Conservation (phyloP, 768 basidiomycete genomes). For the Amanita inopinata region DNA sequence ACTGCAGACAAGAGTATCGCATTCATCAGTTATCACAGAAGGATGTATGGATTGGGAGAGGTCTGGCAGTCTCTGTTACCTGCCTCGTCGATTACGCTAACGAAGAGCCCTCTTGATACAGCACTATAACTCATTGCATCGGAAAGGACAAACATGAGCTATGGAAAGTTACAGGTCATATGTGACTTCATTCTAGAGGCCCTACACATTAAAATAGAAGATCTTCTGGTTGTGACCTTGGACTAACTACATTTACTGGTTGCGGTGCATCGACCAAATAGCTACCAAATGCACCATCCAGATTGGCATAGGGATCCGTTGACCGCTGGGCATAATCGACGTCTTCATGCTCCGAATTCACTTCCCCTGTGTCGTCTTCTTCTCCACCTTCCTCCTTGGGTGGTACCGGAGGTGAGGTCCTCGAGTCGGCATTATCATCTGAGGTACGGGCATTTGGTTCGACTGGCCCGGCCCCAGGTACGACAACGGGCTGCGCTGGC, state of each 20-base stretch:
- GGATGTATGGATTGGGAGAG: conserved; percentile 95
- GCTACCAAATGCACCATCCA: conserved; percentile 68
- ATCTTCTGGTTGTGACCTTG: conserved; percentile 37
- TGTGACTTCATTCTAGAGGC: too few species aligned
- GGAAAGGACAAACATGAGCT: conserved; percentile 23
- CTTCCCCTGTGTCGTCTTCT: conserved; percentile 15
- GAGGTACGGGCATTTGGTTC: conserved; percentile 29
- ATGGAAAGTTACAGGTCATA: conserved; percentile 4
- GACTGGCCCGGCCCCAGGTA: conserved; percentile 56
- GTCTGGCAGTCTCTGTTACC: conserved; percentile 25
- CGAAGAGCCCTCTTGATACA: conserved; percentile 25
- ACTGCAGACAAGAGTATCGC: conserved; percentile 31
- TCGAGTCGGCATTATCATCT: conserved; percentile 17
- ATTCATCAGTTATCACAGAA: conserved; percentile 84
- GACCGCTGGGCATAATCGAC: conserved; percentile 34
- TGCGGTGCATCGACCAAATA: conserved; percentile 67
- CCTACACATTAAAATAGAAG: conserved; percentile 58
- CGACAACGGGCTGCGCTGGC: conserved; percentile 33
- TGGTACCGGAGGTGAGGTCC: conserved; percentile 23
- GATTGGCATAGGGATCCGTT: conserved; percentile 74
- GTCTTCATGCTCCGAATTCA: conserved; percentile 20
- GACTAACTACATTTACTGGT: conserved; percentile 39
- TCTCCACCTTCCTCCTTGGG: conserved; percentile 22
- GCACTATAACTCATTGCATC: conserved; percentile 86
- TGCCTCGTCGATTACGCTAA: conserved; percentile 6